Evolutionary conservation across 441 rosid genomes (phyloP).

Genomic region (Populus hybrid): DNA sequence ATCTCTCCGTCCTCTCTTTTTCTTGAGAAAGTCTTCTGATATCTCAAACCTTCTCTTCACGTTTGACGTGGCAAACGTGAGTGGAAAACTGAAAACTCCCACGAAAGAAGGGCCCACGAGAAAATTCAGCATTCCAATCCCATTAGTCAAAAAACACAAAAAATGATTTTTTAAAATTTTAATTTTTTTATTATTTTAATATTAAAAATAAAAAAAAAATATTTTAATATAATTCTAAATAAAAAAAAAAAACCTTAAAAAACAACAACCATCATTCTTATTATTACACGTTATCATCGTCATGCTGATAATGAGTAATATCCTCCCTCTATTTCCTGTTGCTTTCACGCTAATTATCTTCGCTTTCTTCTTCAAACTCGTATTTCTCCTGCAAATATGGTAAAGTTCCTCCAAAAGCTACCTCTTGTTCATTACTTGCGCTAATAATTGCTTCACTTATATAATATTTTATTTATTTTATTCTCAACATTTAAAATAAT

Average conservation of each 20-base stretch:
- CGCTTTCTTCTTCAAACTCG: neutral
- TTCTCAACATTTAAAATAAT: no score
- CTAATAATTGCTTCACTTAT: no score
- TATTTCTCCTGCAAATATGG: neutral
- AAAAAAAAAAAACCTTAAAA: no score
- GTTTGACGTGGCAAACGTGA: neutral
- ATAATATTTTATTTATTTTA: no score
- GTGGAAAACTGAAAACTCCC: neutral
- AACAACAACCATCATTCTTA: no score
- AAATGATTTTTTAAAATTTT: neutral
- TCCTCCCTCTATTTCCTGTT: neutral
- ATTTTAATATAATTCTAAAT: no score
- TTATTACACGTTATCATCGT: neutral
- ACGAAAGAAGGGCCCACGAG: constrained; percentile 19
- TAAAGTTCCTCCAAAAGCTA: neutral
- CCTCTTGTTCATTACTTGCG: no score
- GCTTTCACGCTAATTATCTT: neutral
- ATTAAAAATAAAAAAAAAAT: no score
- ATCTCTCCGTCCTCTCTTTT: neutral
- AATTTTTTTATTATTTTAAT: no score
- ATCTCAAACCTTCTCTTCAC: neutral
- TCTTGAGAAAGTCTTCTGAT: neutral
- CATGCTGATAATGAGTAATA: neutral
- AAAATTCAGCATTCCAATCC: constrained; percentile 9
- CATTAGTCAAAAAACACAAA: constrained; percentile 6